phyloP scores from a whole-genome alignment of 148 eudicot species.

The Arctostaphylos glauca region DNA sequence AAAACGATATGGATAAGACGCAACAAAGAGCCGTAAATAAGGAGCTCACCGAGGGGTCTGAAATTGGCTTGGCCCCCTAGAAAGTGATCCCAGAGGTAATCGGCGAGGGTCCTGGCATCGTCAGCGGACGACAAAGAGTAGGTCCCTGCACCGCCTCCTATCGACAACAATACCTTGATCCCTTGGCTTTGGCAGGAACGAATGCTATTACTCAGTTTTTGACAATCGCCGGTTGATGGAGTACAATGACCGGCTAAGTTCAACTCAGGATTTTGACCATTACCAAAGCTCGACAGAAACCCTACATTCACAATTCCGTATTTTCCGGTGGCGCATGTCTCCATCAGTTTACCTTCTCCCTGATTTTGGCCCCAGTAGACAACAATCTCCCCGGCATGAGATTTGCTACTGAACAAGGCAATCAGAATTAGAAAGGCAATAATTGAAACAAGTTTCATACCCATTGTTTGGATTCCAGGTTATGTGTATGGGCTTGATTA shows the following conservation, averaged over 20 bases:
- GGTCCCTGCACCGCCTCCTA: background rate
- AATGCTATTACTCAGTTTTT: background rate
- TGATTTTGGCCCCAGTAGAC: too few species aligned
- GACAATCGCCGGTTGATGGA: background rate
- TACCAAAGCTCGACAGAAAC: background rate
- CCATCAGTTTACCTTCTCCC: background rate
- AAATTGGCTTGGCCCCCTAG: background rate
- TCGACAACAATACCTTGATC: background rate
- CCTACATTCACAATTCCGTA: background rate
- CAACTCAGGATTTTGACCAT: background rate
- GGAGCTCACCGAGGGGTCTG: background rate
- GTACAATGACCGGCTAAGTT: background rate
- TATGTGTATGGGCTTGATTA: too few species aligned
- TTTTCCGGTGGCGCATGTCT: background rate
- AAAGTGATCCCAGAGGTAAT: background rate
- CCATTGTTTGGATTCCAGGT: too few species aligned
- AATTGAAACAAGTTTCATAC: background rate
- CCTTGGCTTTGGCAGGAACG: background rate
- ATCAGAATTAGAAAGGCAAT: background rate
- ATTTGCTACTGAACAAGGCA: background rate
- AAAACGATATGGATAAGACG: too few species aligned
- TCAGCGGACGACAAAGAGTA: background rate
- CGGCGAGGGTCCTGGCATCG: conserved; percentile 1
- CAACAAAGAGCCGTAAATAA: background rate
- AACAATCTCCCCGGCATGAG: background rate